phyloP scores from a whole-genome alignment of 441 rosid species.

The Jatropha podagrica region DNA sequence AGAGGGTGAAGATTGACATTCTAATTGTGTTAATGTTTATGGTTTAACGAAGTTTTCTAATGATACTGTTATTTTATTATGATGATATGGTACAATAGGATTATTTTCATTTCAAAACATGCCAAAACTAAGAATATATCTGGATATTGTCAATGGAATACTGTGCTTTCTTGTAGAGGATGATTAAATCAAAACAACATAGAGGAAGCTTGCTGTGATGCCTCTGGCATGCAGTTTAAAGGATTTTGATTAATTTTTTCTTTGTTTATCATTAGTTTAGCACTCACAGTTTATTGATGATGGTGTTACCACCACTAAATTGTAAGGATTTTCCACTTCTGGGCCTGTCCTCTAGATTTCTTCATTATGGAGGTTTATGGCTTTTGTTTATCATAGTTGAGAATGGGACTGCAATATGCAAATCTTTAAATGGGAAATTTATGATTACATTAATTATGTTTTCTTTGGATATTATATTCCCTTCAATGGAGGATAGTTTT shows the following conservation, averaged over 20 bases:
- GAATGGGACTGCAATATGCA: neutral
- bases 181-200: neutral
- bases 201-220: neutral
- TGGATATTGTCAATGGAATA: neutral
- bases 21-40: neutral
- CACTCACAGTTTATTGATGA: neutral
- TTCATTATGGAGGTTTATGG: neutral
- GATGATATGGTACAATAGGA: neutral
- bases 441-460: neutral
- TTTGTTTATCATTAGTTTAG: neutral
- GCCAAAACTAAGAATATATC: neutral
- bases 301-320: no score
- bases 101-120: neutral
- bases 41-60: neutral
- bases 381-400: neutral
- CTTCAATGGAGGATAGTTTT: neutral
- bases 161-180: neutral
- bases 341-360: neutral
- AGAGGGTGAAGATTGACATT: slow-evolving; percentile 6
- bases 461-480: neutral
- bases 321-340: neutral
- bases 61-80: neutral
- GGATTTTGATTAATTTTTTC: neutral
- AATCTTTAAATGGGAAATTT: neutral
- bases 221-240: neutral